phyloP scores from a whole-genome alignment of 371 early-diverging fungal species.

The Coemansia sp. region DNA sequence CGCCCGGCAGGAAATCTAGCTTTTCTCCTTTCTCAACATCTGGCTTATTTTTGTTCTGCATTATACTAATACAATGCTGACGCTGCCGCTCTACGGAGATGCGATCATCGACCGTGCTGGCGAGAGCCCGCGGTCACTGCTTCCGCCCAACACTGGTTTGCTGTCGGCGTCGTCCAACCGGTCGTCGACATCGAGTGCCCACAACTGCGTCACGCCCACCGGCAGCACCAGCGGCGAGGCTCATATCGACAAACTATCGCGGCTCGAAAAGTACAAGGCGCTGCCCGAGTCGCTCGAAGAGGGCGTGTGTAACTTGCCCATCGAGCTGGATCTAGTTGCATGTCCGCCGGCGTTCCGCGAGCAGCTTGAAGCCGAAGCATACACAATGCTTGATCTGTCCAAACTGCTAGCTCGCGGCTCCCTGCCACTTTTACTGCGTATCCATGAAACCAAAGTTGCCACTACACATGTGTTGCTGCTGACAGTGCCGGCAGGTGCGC shows the following conservation, averaged over 20 bases:
- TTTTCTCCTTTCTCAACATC: neutral
- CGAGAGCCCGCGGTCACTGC: neutral
- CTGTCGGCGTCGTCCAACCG: constrained; percentile 17
- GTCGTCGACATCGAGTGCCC: constrained; percentile 26
- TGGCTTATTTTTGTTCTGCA: neutral
- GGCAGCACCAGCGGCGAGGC: constrained; percentile 27
- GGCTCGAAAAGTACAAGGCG: constrained; percentile 49
- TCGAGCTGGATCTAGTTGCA: constrained; percentile 44
- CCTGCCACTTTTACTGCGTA: constrained; percentile 43
- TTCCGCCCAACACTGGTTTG: neutral
- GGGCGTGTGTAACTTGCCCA: constrained; percentile 37
- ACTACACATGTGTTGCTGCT: constrained; percentile 43
- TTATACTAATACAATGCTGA: constrained; percentile 17
- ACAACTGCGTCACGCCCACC: constrained; percentile 4
- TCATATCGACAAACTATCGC: constrained; percentile 40
- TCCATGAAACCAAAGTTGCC: constrained; percentile 48
- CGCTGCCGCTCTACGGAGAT: constrained; percentile 6
- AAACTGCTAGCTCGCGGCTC: constrained; percentile 41
- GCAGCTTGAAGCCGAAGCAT: constrained; percentile 44
- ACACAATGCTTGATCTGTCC: constrained; percentile 41
- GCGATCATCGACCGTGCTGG: constrained; percentile 1
- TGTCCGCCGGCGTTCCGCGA: constrained; percentile 48
- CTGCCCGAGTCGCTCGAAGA: constrained; percentile 47
- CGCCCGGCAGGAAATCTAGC: neutral
- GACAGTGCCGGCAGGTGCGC: constrained; percentile 33